Evolutionary conservation across 306 rosid species (phyloP), one percentile per base, ranked within the genome.

Genomic region (Betula pendula): DNA sequence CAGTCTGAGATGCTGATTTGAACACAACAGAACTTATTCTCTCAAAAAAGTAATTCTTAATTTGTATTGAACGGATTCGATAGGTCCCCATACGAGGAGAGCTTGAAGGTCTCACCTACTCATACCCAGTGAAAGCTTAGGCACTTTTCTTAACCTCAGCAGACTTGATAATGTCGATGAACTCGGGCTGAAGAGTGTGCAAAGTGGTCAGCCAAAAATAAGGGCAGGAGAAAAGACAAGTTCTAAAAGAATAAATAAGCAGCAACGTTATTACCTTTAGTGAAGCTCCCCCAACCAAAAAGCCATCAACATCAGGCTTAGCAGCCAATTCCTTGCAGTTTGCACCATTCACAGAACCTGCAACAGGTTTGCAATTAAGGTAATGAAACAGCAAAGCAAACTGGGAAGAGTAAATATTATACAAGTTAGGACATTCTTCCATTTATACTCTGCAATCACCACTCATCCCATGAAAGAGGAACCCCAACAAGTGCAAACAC

Each of bases 281-380:
- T 71, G 88, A 85, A 68, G 88, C 88, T 68, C 88, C 88, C 59
- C 88, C 88, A 43, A 85, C 88, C 88, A 85, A 78, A 76, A 85
- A 85, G 8, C 88, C 88, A 9, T 85, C 88, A 24, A 85, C 55
- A 72, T 85, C 88, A 0, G 86, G 81, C 80, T 85, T 76, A 58
- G 40, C 75, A 7, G 88, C 88, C 58, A 85, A 58, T 63, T 81
- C 88, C 77, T 81, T 79, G 47, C 71, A 71, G 84, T 85, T 85
- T n/a, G 84, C 83, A 49, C 84, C 88, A 48, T 71, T 85, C 15
- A 85, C 88, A 49, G 88, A 85, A 25, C 88, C 88, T 85, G 84
- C n/a, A 73, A 52, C 12, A 27, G 44, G 16, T 47, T 74, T 20
- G 27, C 38, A 47, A 68, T 70, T 12, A 15, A 12, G n/a, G n/a